Evolutionary conservation across 768 basidiomycete species (phyloP).

Genomic region (Russula compacta): DNA sequence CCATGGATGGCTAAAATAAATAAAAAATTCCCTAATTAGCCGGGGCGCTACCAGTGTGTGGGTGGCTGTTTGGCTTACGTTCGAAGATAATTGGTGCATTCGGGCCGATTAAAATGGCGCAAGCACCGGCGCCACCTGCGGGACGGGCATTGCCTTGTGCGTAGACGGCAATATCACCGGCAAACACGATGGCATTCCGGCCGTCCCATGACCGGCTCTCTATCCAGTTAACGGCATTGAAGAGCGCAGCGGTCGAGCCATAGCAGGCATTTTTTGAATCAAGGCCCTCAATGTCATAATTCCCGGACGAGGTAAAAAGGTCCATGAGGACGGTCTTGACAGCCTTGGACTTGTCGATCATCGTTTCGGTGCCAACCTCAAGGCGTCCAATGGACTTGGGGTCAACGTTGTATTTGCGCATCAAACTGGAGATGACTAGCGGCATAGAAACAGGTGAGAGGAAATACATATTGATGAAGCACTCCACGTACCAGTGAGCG

Average conservation of each 20-base stretch:
- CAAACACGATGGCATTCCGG: slow-evolving; percentile 92
- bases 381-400: slow-evolving; percentile 94
- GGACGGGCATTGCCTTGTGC: slow-evolving; percentile 92
- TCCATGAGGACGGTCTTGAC: slow-evolving; percentile 99
- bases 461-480: slow-evolving; percentile 9
- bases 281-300: slow-evolving; percentile 96
- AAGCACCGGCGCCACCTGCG: slow-evolving; percentile 93
- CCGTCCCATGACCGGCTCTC: slow-evolving; percentile 97
- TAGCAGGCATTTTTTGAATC: slow-evolving; percentile 99
- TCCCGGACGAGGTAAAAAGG: slow-evolving; percentile 86
- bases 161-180: slow-evolving; percentile 96
- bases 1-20: slow-evolving; percentile 76
- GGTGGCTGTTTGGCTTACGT: slow-evolving; percentile 47
- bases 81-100: slow-evolving; percentile 92
- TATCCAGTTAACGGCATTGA: slow-evolving; percentile 98
- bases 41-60: not conserved
- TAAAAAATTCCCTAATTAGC: too few relatives aligned
- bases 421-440: slow-evolving; percentile 76
- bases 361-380: slow-evolving; percentile 97
- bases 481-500: slow-evolving; percentile 66
- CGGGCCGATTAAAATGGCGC: slow-evolving; percentile 91
- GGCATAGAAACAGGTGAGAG: not conserved
- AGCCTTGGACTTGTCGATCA: slow-evolving; percentile 99
- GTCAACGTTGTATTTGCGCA: slow-evolving; percentile 93
- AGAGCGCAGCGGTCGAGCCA: slow-evolving; percentile 95